A percentile compares a stretch with the other conserved stretches of the same genome.
phyloP scores from a whole-genome alignment of 768 basidiomycete genomes.

The Suillus subluteus region DNA sequence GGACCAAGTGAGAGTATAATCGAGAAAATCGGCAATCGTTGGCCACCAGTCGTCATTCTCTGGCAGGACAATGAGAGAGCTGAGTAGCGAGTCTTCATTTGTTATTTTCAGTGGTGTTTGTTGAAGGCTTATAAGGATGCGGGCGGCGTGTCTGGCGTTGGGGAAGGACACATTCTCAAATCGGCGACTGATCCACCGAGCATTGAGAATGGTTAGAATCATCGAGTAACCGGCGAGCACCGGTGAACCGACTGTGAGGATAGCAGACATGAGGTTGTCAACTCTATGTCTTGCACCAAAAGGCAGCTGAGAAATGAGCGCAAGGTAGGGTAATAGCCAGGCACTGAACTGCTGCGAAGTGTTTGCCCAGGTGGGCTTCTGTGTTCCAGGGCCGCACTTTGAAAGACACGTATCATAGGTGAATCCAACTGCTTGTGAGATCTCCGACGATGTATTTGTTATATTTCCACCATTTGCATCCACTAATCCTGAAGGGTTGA shows the following conservation, averaged over 20 bases:
- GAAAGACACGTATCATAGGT: constrained; percentile 10
- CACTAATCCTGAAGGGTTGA: constrained; percentile 7
- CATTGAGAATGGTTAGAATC: constrained; percentile 45
- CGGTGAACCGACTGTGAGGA: constrained; percentile 50
- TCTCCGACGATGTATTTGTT: not conserved
- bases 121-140: constrained; percentile 43
- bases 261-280: constrained; percentile 46
- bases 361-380: constrained; percentile 20
- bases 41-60: constrained; percentile 49
- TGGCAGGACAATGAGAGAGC: constrained; percentile 45
- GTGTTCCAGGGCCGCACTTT: constrained; percentile 15
- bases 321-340: constrained; percentile 54
- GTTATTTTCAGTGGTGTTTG: constrained; percentile 43
- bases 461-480: not conserved
- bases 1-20: constrained; percentile 45
- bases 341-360: constrained; percentile 42
- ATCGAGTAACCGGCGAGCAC: constrained; percentile 50
- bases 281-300: constrained; percentile 43
- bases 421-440: constrained; percentile 18
- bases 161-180: constrained; percentile 35
- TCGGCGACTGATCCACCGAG: constrained; percentile 42
- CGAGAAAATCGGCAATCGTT: constrained; percentile 34
- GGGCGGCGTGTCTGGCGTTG: constrained; percentile 29
- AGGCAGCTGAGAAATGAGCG: constrained; percentile 51
- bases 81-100: constrained; percentile 31